These are phyloP conservation scores for Withania somnifera DNA, from an alignment of 305 asterid genomes.

Conservation along the genomic window DNA sequence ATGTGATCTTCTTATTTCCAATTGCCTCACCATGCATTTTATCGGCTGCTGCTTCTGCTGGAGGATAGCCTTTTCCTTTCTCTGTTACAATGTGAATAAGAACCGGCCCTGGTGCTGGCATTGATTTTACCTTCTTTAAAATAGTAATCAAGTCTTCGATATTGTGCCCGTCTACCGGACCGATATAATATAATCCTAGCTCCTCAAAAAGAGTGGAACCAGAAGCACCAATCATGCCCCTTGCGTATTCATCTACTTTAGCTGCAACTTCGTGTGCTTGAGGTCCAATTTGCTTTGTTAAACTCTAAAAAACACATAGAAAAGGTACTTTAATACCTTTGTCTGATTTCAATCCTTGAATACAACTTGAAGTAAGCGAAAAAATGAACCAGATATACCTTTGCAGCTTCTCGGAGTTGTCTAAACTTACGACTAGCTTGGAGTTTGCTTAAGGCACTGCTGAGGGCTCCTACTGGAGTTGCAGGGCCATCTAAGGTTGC, in stretches of 20 bases:
- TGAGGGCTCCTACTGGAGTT: constrained; percentile 60
- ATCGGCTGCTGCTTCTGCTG: constrained; percentile 70
- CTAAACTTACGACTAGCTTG: constrained; percentile 72
- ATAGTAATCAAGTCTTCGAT: constrained; percentile 49
- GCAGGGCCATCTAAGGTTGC: constrained; percentile 70
- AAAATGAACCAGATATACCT: constrained; percentile 20
- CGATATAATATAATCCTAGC: constrained; percentile 70
- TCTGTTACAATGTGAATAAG: constrained; percentile 64
- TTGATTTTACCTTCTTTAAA: constrained; percentile 42
- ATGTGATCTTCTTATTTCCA: not conserved
- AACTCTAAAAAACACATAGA: constrained; percentile 19
- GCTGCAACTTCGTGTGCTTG: constrained; percentile 75
- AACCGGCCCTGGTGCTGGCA: constrained; percentile 87
- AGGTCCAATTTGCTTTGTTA: constrained; percentile 66
- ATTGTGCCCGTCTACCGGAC: constrained; percentile 78
- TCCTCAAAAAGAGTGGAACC: constrained; percentile 78
- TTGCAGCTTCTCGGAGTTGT: constrained; percentile 68
- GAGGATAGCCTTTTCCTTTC: constrained; percentile 74
- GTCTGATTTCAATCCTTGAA: not conserved
- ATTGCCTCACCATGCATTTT: constrained; percentile 57
- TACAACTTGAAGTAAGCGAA: not conserved
- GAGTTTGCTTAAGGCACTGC: constrained; percentile 49
- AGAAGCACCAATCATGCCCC: constrained; percentile 67
- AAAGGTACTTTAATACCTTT: not conserved
- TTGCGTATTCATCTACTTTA: constrained; percentile 70